A percentile compares a stretch with the other conserved stretches of the same genome.
Evolutionary conservation across 225 moss, liverwort and hornwort species (phyloP).

Genomic region (Marchantia paleacea): DNA sequence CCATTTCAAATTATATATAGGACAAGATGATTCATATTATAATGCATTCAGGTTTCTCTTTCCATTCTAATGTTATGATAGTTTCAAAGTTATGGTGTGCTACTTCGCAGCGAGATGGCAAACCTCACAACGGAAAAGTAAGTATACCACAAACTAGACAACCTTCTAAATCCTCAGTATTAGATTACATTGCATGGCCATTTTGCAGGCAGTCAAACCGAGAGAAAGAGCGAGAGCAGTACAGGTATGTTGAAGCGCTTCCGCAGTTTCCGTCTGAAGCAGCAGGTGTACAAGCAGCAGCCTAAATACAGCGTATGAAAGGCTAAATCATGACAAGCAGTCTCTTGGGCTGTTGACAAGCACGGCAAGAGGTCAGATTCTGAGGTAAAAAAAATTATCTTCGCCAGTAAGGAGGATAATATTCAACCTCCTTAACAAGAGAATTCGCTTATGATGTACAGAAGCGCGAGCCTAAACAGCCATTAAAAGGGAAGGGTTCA

Average conservation of each 20-base stretch:
- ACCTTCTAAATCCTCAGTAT: too few relatives aligned
- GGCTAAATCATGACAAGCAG: slow-evolving; percentile 53
- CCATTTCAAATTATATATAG: too few relatives aligned
- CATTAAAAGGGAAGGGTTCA: neutral
- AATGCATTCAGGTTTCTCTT: too few relatives aligned
- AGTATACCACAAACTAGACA: too few relatives aligned
- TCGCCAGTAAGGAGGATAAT: neutral
- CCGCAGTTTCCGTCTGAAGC: slow-evolving; percentile 50
- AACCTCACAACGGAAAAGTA: too few relatives aligned
- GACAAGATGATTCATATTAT: too few relatives aligned
- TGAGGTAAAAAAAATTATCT: neutral
- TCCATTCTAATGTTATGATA: too few relatives aligned
- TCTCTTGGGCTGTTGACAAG: slow-evolving; percentile 40
- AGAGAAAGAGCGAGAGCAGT: neutral
- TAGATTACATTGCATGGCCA: too few relatives aligned
- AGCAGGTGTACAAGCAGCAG: slow-evolving; percentile 51
- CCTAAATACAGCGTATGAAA: slow-evolving; percentile 48
- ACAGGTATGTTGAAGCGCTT: slow-evolving; percentile 53
- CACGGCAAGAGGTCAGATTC: neutral
- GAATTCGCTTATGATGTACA: neutral
- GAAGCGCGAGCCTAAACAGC: neutral
- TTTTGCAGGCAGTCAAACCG: too few relatives aligned
- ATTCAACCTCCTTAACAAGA: too few relatives aligned
- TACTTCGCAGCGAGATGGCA: too few relatives aligned
- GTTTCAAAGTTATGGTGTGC: too few relatives aligned